phyloP scores from a whole-genome alignment of 2,329 filamentous ascomycete species.

The Pseudophaeomoniella oleicola region DNA sequence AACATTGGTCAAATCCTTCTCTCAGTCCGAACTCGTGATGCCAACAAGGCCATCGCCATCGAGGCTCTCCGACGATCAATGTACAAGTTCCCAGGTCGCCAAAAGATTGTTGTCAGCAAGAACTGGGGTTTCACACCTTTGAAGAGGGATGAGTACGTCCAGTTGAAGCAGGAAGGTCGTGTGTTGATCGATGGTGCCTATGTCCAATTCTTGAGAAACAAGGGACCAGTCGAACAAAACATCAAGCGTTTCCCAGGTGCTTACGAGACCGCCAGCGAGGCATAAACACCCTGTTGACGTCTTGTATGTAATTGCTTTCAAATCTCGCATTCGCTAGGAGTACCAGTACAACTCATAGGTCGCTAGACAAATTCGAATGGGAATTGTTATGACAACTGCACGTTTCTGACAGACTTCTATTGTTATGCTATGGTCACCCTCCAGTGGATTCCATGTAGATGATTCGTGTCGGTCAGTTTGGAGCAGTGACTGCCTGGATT shows the following conservation, averaged over 20 bases:
- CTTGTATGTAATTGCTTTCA: neutral
- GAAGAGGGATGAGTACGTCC: constrained; percentile 91
- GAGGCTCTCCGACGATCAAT: constrained; percentile 98
- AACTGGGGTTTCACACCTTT: constrained; percentile 99
- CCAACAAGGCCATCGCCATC: constrained; percentile 79
- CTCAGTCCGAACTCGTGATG: constrained; percentile 92
- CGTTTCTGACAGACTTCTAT: no score
- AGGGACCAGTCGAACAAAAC: constrained; percentile 75
- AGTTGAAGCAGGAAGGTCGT: constrained; percentile 83
- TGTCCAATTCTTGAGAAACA: constrained; percentile 96
- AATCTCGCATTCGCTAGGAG: neutral
- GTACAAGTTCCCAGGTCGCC: constrained; percentile 99
- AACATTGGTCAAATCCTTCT: constrained; percentile 99
- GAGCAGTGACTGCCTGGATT: no score
- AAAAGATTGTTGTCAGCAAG: constrained; percentile 99
- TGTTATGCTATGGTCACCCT: no score
- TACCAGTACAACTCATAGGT: neutral
- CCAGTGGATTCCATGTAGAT: no score
- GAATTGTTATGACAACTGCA: neutral
- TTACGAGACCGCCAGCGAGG: constrained; percentile 36
- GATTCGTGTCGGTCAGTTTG: no score
- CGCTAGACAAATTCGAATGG: neutral
- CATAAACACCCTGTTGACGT: constrained; percentile 16
- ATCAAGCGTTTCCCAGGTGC: constrained; percentile 89
- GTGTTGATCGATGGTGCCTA: constrained; percentile 98